Evolutionary conservation across 164 flowering plant genomes (phyloP).

Genomic region (Kalanchoe fedtschenkoi): DNA sequence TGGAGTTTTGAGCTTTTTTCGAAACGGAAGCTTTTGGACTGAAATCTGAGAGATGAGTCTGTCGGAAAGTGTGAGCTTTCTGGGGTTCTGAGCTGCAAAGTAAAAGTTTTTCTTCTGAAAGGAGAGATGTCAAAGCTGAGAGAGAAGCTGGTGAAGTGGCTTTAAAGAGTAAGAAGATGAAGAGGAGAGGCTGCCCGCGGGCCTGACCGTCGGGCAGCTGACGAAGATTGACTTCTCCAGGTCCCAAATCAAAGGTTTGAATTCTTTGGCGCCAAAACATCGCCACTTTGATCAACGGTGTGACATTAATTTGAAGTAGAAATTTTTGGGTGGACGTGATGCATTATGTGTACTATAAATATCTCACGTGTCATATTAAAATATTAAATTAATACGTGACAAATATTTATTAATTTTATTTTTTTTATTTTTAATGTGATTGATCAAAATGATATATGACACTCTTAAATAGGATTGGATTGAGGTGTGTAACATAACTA

Average conservation of each 20-base stretch:
- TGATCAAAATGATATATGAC: too few species aligned
- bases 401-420: too few species aligned
- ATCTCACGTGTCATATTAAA: too few species aligned
- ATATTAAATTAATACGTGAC: too few species aligned
- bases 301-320: not conserved
- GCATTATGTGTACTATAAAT: too few species aligned
- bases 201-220: constrained; percentile 6
- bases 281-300: not conserved
- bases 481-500: too few species aligned
- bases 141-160: not conserved
- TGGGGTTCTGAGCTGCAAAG: not conserved
- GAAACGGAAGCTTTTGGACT: too few species aligned
- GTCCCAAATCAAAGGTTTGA: not conserved
- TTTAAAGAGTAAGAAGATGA: not conserved
- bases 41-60: too few species aligned
- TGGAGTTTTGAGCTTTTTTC: not conserved
- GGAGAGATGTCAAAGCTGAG: constrained; percentile 1
- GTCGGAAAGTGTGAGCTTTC: too few species aligned
- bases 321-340: too few species aligned
- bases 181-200: not conserved
- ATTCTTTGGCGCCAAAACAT: constrained; percentile 1
- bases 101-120: not conserved
- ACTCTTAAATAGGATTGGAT: too few species aligned
- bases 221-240: not conserved
- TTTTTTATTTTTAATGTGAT: too few species aligned